Percentiles rank a stretch among this genome's conserved stretches.
These are phyloP conservation scores for Talaromyces marneffei DNA, from an alignment of 2,329 filamentous ascomycete genomes.

Conservation along the genomic window DNA sequence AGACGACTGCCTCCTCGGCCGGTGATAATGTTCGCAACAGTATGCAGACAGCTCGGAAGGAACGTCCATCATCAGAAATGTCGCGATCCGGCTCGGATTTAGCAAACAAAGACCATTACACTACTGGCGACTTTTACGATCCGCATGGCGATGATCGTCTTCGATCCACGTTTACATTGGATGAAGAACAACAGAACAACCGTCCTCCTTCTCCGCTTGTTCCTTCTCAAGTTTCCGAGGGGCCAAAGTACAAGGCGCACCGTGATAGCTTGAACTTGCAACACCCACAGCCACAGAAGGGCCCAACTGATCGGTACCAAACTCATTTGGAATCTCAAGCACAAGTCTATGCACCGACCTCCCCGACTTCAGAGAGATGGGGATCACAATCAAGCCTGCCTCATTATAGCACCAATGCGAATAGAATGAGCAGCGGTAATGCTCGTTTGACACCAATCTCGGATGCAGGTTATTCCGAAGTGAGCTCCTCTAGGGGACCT, in stretches of 20 bases:
- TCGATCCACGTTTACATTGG: constrained; percentile 39
- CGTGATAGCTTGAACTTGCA: constrained; percentile 59
- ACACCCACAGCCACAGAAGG: constrained; percentile 59
- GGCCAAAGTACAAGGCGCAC: constrained; percentile 61
- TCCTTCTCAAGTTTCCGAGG: constrained; percentile 51
- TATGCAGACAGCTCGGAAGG: constrained; percentile 47
- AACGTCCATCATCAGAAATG: constrained; percentile 56
- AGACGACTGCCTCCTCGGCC: constrained; percentile 85
- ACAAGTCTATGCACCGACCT: constrained; percentile 45
- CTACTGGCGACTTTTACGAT: constrained; percentile 41
- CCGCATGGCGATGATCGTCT: constrained; percentile 42
- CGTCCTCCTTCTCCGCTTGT: constrained; percentile 57
- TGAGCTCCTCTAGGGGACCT: constrained; percentile 37
- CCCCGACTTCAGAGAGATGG: constrained; percentile 43
- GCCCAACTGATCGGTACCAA: constrained; percentile 57
- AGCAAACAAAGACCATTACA: constrained; percentile 56
- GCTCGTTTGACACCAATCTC: constrained; percentile 44
- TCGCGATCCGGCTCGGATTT: constrained; percentile 76
- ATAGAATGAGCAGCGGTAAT: constrained; percentile 31
- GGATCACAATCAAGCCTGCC: constrained; percentile 40
- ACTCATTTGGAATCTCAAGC: constrained; percentile 57
- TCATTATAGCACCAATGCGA: constrained; percentile 22
- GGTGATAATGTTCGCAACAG: constrained; percentile 70
- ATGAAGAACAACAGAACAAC: constrained; percentile 36
- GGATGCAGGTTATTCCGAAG: constrained; percentile 42